Conservation (phyloP, 805 yeast genomes). For the Zygosaccharomyces bailii region DNA sequence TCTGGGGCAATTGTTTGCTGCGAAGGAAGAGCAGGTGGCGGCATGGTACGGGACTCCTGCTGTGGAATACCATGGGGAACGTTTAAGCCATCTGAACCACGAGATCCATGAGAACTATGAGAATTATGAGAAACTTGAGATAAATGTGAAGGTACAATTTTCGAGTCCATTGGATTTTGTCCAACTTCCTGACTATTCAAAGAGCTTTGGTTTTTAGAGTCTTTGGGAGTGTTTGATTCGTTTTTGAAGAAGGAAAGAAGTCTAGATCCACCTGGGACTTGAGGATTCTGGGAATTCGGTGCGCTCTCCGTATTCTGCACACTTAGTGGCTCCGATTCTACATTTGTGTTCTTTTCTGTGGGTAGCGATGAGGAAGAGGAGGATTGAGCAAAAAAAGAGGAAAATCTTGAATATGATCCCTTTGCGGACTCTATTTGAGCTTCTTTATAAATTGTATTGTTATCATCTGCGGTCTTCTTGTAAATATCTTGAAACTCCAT, state of each 20-base stretch:
- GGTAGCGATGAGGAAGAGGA: conserved; percentile 14
- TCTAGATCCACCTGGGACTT: conserved; percentile 28
- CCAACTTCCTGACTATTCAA: conserved; percentile 2
- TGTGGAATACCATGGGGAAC: not conserved
- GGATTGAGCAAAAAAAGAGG: conserved; percentile 35
- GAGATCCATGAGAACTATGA: not conserved
- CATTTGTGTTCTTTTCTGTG: conserved; percentile 1
- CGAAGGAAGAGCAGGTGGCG: conserved; percentile 15
- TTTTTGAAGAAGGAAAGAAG: conserved; percentile 33
- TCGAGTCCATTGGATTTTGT: not conserved
- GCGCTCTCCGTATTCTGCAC: conserved; percentile 1
- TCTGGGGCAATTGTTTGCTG: conserved; percentile 11
- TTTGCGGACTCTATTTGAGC: conserved; percentile 12
- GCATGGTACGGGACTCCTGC: conserved; percentile 11
- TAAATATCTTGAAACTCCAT: not conserved
- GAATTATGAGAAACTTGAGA: not conserved
- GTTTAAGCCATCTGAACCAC: not conserved
- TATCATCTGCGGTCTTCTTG: conserved; percentile 11
- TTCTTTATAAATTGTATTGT: conserved; percentile 8
- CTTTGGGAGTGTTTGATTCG: conserved; percentile 11
- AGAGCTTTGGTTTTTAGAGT: not conserved
- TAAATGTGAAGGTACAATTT: not conserved
- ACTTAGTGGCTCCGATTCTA: not conserved
- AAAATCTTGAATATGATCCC: conserved; percentile 32
- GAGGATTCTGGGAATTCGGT: conserved; percentile 4